phyloP scores from a whole-genome alignment of 148 eudicot species.

The Cornus controversa region DNA sequence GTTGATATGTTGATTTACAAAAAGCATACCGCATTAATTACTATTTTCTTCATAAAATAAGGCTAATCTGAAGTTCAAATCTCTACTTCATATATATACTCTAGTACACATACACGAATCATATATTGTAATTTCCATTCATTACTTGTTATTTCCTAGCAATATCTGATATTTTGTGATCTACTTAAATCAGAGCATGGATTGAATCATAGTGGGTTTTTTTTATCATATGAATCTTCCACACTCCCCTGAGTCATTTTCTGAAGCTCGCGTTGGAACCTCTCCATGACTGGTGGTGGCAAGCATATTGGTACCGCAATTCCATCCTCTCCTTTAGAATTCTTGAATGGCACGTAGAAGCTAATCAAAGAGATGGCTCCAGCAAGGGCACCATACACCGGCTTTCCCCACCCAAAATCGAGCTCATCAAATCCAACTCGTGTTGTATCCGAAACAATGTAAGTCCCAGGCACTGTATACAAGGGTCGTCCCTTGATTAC shows the following conservation, averaged over 20 bases:
- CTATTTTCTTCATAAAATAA: too few species aligned
- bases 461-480: slow-evolving; percentile 23
- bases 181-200: background rate
- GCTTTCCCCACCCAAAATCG: slow-evolving; percentile 55
- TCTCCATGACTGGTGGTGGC: slow-evolving; percentile 21
- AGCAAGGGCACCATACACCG: slow-evolving; percentile 25
- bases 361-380: slow-evolving; percentile 15
- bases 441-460: slow-evolving; percentile 32
- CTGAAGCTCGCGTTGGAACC: slow-evolving; percentile 16
- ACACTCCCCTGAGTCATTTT: background rate
- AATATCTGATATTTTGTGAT: too few species aligned
- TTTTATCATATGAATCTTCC: background rate
- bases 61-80: too few species aligned
- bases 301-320: slow-evolving; percentile 23
- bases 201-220: background rate
- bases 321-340: slow-evolving; percentile 23
- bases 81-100: too few species aligned
- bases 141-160: too few species aligned
- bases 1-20: too few species aligned
- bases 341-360: slow-evolving; percentile 14
- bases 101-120: too few species aligned
- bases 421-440: slow-evolving; percentile 24
- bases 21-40: too few species aligned
- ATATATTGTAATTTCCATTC: too few species aligned
- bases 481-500: slow-evolving; percentile 34